These are phyloP conservation scores for Otatea glauca DNA, from an alignment of 176 grass and related monocot species.

Conservation along the genomic window DNA sequence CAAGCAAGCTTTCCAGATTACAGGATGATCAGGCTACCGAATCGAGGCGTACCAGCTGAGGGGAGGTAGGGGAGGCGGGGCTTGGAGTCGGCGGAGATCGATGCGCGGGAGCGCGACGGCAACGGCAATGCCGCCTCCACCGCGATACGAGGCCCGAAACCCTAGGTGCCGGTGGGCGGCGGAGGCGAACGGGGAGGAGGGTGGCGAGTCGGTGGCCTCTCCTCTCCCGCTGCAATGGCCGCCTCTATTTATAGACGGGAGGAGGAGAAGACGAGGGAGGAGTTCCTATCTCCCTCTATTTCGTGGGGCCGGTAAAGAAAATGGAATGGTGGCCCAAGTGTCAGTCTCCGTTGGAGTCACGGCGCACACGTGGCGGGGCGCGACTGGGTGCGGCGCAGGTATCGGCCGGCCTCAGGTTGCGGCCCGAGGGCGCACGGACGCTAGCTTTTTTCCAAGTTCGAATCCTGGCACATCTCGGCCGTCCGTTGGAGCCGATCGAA, in stretches of 20 bases:
- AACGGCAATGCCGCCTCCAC: conserved; percentile 40
- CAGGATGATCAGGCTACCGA: background rate
- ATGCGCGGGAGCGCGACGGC: background rate
- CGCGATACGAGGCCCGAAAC: conserved; percentile 33
- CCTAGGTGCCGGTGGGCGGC: conserved; percentile 39
- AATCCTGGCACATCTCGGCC: background rate
- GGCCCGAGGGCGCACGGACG: too few species aligned
- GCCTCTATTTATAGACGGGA: conserved; percentile 25
- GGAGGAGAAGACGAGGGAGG: too few species aligned
- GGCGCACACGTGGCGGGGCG: too few species aligned
- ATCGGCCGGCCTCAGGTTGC: too few species aligned
- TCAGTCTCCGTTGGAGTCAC: too few species aligned
- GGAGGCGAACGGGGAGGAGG: background rate
- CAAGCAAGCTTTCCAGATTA: too few species aligned
- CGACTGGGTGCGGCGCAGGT: too few species aligned
- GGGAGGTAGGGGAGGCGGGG: background rate
- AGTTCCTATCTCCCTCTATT: too few species aligned
- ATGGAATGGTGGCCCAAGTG: too few species aligned
- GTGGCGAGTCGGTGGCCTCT: background rate
- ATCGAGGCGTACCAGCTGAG: background rate
- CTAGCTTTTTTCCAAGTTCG: background rate
- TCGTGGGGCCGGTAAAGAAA: too few species aligned
- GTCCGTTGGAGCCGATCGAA: background rate
- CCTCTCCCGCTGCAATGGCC: background rate
- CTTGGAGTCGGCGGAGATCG: background rate